Base-by-base conservation (phyloP, 2,329 filamentous ascomycete genomes). In the Acrodontium crateriforme region DNA sequence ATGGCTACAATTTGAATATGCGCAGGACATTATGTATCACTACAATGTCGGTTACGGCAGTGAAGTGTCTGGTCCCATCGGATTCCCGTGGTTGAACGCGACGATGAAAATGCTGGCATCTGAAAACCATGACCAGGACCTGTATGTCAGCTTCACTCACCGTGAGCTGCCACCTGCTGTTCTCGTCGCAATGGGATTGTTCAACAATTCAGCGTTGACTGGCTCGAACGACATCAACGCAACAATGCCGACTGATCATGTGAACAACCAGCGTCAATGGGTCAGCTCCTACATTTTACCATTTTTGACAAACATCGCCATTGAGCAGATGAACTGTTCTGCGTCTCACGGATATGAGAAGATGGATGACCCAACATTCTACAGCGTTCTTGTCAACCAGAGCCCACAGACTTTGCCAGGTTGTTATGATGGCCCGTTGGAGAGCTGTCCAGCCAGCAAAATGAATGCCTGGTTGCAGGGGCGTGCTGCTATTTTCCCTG, bases 61-160 rank as follows among this genome's bases (percentile, higher is more conserved):
- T 37, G 45, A 54, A 0, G 55, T 71, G 2, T 62, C 69, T 1
- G 71, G 70, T 0, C 59, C 60, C 11, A 59, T 78, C 5, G 75
- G 75, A 2, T 64, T 71, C 29, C 74, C 74, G 0, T 80, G 75
- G 75, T 45, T 78, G 5, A 75, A 75, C 37, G 67, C 71, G 0
- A 73, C 71, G 1, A 59, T 69, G 0, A 42, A 54, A 7, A 53
- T 70, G 5, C 46, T 63, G 0, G 53, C 74, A 7, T 44, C 69
- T 18, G 52, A 49, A 30, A 49, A 51, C n/a, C 37, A 45, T 28
- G 42, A 49, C 9, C 63, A 78, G 42, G 70, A 78, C 31, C 58
- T 79, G 6, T 75, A 73, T 43, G 60, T 78, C 21, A 73, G 69
- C 28, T 79, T 79, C 54, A 78, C 74, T 0, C 74, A 79, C 46